phyloP scores from a whole-genome alignment of 306 rosid species.

The Arachis hypogaea region DNA sequence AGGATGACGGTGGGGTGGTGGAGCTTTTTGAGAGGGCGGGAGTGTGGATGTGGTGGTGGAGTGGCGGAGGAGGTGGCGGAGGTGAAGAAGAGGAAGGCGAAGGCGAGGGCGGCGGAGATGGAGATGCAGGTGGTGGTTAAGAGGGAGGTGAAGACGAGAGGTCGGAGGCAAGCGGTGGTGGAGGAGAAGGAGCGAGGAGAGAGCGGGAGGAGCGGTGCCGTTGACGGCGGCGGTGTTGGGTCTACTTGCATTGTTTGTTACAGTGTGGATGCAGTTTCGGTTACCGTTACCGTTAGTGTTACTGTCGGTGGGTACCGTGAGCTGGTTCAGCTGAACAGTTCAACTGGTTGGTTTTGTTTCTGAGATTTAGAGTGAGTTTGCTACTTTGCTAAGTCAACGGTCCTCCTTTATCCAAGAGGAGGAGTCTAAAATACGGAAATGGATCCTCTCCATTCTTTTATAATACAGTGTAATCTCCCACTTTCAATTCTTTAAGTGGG shows the following conservation, averaged over 20 bases:
- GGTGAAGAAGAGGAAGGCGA: slow-evolving; percentile 58
- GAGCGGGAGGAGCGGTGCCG: slow-evolving; percentile 44
- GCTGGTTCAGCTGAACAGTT: no score
- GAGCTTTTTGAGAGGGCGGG: slow-evolving; percentile 64
- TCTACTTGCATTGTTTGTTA: not conserved
- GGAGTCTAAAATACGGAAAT: no score
- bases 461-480: no score
- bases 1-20: slow-evolving; percentile 63
- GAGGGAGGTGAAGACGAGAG: slow-evolving; percentile 52
- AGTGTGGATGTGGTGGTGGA: not conserved
- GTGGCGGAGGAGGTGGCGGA: not conserved
- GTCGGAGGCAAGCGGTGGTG: slow-evolving; percentile 26
- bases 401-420: not conserved
- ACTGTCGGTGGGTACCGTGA: not conserved
- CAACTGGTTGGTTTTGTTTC: not conserved
- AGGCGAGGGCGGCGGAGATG: slow-evolving; percentile 53
- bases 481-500: no score
- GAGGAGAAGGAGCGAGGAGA: slow-evolving; percentile 15
- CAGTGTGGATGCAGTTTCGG: not conserved
- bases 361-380: not conserved
- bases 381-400: not conserved
- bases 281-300: not conserved
- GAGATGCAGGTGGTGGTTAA: slow-evolving; percentile 50
- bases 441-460: no score
- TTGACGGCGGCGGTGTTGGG: not conserved